phyloP scores from a whole-genome alignment of 73 alveolate genomes.

The Blepharisma stoltei region DNA sequence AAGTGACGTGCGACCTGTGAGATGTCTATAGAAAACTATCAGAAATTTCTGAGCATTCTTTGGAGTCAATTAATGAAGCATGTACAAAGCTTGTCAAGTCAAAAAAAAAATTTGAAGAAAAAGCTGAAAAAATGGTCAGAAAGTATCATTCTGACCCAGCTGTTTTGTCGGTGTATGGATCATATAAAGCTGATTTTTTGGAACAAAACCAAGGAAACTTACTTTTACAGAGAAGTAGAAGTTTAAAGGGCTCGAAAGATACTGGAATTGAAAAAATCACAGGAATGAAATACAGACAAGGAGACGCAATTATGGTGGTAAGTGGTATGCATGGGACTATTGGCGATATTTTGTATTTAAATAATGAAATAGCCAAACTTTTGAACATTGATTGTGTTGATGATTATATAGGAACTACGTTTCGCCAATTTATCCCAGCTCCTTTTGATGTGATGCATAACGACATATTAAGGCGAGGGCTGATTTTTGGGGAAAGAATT shows the following conservation, averaged over 20 bases:
- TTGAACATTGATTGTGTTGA: not conserved
- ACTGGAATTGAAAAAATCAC: not conserved
- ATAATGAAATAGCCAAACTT: not conserved
- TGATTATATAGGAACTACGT: not conserved
- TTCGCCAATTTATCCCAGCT: not conserved
- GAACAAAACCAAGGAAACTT: too few relatives aligned
- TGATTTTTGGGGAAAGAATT: not conserved
- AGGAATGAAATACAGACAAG: not conserved
- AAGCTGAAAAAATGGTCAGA: too few relatives aligned
- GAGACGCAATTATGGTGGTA: not conserved
- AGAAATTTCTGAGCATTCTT: not conserved
- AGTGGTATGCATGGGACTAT: not conserved
- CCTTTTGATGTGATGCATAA: conserved; percentile 3
- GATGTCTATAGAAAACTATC: not conserved
- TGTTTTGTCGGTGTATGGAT: too few relatives aligned
- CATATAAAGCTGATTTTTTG: too few relatives aligned
- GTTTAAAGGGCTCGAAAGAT: too few relatives aligned
- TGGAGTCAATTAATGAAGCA: not conserved
- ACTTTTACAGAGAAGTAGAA: too few relatives aligned
- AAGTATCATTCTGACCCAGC: too few relatives aligned
- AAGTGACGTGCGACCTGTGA: not conserved
- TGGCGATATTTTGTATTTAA: not conserved
- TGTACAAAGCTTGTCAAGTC: too few relatives aligned
- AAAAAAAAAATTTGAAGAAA: too few relatives aligned
- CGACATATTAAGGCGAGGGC: not conserved